Evolutionary conservation across 768 basidiomycete species (phyloP), one percentile per base, ranked within the genome.

Genomic region (Rubroboletus satanas): DNA sequence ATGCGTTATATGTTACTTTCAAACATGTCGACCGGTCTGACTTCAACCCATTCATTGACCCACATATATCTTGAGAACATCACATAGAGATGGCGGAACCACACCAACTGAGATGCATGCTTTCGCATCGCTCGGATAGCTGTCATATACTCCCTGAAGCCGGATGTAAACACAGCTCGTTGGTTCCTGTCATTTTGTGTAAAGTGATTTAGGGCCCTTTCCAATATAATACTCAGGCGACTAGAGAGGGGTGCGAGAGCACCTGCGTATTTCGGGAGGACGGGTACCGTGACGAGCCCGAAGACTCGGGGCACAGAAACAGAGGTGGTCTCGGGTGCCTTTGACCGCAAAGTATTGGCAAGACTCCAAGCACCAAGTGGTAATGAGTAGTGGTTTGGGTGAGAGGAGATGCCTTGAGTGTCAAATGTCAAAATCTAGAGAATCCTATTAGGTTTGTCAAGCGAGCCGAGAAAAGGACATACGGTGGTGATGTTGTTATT

Each of bases 31-130:
- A 45, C 26, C 10, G 61, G 29, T 31, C 35, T 12, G 26, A 89
- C 63, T 66, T 84, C 80, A 2, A 77, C 75, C 82, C 90, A 91
- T 59, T 90, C 86, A 58, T 94, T 94, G 28, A 90, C 82, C 93
- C 94, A 96, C 90, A 96, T 88, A 66, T 94, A 93, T 53, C 87
- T 79, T 17, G 90, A 93, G 65, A 87, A 90, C 21, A 72, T 59
- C 37, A 95, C 76, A 65, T 93, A 90, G 52, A 94, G 72, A 82
- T 88, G 92, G 39, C 94, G 81, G 74, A 93, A 96, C 93, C 93
- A 95, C 41, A 83, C 82, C 55, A 92, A 72, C 74, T 97, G 94
- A 55, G 83, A 84, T 51, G 72, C 57, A 61, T 97, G 94, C 54
- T 77, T 72, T 56, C 72, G 70, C 85, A 94, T 93, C 7, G 93